Evolutionary conservation across 192 early-diverging fungal species (phyloP), one percentile per base, ranked within the genome.

Genomic region (Gorgonomyces haynaldii): DNA sequence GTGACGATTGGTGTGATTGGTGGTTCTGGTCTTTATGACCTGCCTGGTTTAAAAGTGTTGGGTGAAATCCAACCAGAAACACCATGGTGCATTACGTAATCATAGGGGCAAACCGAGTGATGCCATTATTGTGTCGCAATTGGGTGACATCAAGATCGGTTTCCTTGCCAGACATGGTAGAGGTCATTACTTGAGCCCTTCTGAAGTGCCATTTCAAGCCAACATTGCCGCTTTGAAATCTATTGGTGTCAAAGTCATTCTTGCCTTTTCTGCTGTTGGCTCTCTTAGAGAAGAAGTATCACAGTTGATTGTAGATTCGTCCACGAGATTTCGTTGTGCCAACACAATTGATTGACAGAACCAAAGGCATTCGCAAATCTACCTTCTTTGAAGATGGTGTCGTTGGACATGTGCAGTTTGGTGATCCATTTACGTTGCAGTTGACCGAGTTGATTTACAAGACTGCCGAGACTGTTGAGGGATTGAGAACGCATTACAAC

Each of bases 201-300:
- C 62, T 17, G 85, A 96, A 65, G 89, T 99, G 21, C 94, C 94
- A 44, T 74, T 78, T 28, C 82, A 83, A 25, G 93, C 96, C 67
- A 99, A 99, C 70, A 96, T 99, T 58, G 96, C 96, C 4, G 93
- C 91, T 10, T 70, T 99, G 34, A 99, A 97, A 74, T 78, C 80
- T 17, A 51, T 99, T 13, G 93, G 96, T 52, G 89, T 89, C 17
- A 72, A 89, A 59, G 86, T 74, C 25, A 91, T 99, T 42, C 57
- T 99, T 34, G 93, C 91, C 30, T 97, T 91, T 56, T 96, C 92
- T 17, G 93, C 93, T 15, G 96, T 99, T 39, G 96, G 93, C 2
- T 91, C 88, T 0, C 74, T 99, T 40, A 80, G 82, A 41, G 87
- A 95, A 58, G 92, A 96, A 49, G 35, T 15, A 24, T 4, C 17